These are phyloP conservation scores for Phaeosphaeria sp. DNA, from an alignment of 2,329 filamentous ascomycete species.

Conservation along the genomic window DNA sequence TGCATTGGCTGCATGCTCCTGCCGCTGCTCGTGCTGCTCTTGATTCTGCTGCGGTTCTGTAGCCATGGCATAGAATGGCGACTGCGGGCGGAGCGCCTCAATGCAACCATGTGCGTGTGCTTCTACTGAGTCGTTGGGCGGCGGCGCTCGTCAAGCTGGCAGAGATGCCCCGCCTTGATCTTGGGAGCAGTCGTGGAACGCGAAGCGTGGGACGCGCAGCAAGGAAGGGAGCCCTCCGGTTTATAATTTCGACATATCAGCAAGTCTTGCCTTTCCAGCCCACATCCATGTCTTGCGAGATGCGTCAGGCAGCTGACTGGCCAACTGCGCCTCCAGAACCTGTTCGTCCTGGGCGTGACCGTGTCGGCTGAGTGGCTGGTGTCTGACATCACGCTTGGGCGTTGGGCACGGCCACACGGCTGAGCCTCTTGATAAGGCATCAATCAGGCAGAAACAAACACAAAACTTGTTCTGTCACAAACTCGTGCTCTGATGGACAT, in stretches of 20 bases:
- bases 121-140: constrained; percentile 21
- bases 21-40: constrained; percentile 17
- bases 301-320: constrained; percentile 31
- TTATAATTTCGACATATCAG: constrained; percentile 13
- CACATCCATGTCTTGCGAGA: constrained; percentile 6
- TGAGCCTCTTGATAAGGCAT: constrained; percentile 20
- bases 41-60: constrained; percentile 30
- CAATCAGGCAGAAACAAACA: constrained; percentile 13
- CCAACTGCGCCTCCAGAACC: constrained; percentile 34
- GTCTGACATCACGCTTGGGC: constrained; percentile 24
- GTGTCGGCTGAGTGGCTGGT: constrained; percentile 21
- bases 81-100: constrained; percentile 7
- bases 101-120: constrained; percentile 15
- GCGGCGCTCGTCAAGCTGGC: constrained; percentile 23
- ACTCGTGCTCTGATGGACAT: neutral
- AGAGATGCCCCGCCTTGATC: constrained; percentile 18
- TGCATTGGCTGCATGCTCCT: constrained; percentile 22
- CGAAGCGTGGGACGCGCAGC: constrained; percentile 9
- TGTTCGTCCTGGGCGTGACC: constrained; percentile 15
- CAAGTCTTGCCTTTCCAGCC: constrained; percentile 16
- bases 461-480: neutral
- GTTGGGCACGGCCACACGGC: constrained; percentile 13
- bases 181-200: constrained; percentile 13
- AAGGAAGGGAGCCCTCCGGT: constrained; percentile 9
- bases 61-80: constrained; percentile 32